Conservation (phyloP, 495 filamentous ascomycete genomes). For the Talaromyces proteolyticus region DNA sequence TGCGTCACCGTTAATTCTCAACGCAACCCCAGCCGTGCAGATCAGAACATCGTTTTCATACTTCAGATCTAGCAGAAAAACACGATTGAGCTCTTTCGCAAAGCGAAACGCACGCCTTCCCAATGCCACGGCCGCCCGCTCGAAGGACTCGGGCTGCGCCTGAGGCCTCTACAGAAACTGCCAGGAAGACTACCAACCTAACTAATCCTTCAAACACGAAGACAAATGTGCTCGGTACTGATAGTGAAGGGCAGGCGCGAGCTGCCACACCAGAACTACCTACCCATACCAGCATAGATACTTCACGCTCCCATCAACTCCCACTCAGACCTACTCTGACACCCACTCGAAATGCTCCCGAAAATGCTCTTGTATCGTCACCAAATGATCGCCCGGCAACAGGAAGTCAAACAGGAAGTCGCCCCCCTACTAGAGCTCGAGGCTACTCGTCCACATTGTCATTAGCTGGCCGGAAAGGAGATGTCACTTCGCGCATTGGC, state of each 20-base stretch:
- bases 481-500: conserved; percentile 30
- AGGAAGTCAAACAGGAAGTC: conserved; percentile 25
- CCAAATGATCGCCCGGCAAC: conserved; percentile 30
- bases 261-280: neutral
- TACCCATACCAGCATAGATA: too few species aligned
- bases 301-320: too few species aligned
- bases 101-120: neutral
- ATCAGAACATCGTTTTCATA: too few species aligned
- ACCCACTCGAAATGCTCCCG: conserved; percentile 24
- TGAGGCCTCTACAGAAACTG: neutral
- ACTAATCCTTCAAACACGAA: neutral
- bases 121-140: conserved; percentile 38
- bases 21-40: too few species aligned
- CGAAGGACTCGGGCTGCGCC: conserved; percentile 27
- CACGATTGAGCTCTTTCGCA: too few species aligned
- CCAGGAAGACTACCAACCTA: neutral
- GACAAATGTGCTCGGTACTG: too few species aligned
- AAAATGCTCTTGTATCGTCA: conserved; percentile 36
- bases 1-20: too few species aligned
- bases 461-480: conserved; percentile 35
- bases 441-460: conserved; percentile 42
- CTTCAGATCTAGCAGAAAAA: too few species aligned
- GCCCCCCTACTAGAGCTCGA: conserved; percentile 38
- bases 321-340: conserved; percentile 15
- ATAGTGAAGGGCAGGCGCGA: too few species aligned